Evolutionary conservation across 306 rosid genomes (phyloP), one percentile per base, ranked within the genome.

Genomic region (Betula pendula): DNA sequence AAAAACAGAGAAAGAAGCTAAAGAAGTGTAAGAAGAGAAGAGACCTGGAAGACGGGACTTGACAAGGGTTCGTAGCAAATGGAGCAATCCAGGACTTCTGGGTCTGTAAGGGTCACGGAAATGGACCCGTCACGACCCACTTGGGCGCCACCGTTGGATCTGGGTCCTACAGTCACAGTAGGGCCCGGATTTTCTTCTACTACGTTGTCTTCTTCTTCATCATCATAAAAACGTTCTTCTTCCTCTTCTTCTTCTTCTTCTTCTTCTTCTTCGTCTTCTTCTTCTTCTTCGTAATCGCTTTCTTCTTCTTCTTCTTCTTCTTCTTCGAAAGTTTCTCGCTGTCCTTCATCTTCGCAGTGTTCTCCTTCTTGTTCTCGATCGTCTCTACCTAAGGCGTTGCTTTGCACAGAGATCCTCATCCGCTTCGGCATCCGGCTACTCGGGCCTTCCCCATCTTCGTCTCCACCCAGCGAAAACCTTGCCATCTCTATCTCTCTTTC

Each of bases 51-150:
- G 17, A 90, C 82, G 53, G 98, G 98, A 48, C 59, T 9, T 31
- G 77, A 43, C 86, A 93, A 83, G 45, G 89, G 85, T 38, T 93
- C 93, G 27, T 43, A 88, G 87, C 98, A 93, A 72, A 94, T 87
- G 63, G 74, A 82, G 76, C 98, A 94, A 84, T 94, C 97, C 29
- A 94, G 85, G 38, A 91, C 93, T 48, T 91, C 96, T 3, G 97
- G 88, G n/a, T 91, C 97, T 14, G 87, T 70, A 35, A 94, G 77
- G 51, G 73, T 71, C 2, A 85, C 77, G 44, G 85, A 60, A 65
- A 90, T 29, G 29, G 83, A 69, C 62, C 74, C 78, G 2, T 73
- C 80, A 70, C 52, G n/a, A 9, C 70, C 48, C 8, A 40, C 33
- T 45, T 42, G 44, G 49, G 15, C 1, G 53, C 49, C 17, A 56